Evolutionary conservation across 306 rosid species (phyloP).

Genomic region (Acmispon strigosus): DNA sequence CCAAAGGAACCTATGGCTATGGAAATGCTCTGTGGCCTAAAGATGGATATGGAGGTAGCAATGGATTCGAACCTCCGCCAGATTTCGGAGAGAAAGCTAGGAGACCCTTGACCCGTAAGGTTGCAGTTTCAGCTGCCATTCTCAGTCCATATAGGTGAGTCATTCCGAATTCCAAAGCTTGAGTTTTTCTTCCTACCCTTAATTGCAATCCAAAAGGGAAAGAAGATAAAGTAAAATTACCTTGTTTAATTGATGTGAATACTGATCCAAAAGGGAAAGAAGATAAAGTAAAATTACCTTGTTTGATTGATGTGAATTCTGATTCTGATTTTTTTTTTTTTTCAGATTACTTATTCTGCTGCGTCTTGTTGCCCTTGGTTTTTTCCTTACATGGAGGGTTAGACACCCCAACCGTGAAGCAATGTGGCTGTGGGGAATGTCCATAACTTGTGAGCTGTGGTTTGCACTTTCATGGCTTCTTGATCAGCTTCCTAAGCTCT

Average conservation of each 20-base stretch:
- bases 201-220: too few relatives aligned
- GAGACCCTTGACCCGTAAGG: slow-evolving; percentile 75
- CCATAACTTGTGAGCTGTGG: slow-evolving; percentile 76
- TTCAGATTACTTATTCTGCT: slow-evolving; percentile 58
- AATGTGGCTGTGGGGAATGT: slow-evolving; percentile 89
- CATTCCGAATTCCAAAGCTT: background rate
- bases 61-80: slow-evolving; percentile 59
- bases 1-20: slow-evolving; percentile 82
- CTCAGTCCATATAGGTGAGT: slow-evolving; percentile 73
- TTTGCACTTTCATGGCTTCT: slow-evolving; percentile 82
- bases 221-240: too few relatives aligned
- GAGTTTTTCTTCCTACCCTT: background rate
- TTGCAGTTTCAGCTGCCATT: slow-evolving; percentile 68
- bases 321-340: background rate
- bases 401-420: slow-evolving; percentile 72
- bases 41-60: slow-evolving; percentile 56
- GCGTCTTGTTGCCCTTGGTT: slow-evolving; percentile 65
- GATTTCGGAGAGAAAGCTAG: slow-evolving; percentile 52
- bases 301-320: too few relatives aligned
- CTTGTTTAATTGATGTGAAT: too few relatives aligned
- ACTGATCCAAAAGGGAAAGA: background rate
- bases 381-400: slow-evolving; percentile 79
- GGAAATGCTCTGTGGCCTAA: slow-evolving; percentile 91
- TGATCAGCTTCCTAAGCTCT: slow-evolving; percentile 84
- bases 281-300: too few relatives aligned